A percentile compares a stretch with the other conserved stretches of the same genome.
These are phyloP conservation scores for Triticum urartu DNA, from an alignment of 176 grass and related monocot genomes.

Conservation along the genomic window DNA sequence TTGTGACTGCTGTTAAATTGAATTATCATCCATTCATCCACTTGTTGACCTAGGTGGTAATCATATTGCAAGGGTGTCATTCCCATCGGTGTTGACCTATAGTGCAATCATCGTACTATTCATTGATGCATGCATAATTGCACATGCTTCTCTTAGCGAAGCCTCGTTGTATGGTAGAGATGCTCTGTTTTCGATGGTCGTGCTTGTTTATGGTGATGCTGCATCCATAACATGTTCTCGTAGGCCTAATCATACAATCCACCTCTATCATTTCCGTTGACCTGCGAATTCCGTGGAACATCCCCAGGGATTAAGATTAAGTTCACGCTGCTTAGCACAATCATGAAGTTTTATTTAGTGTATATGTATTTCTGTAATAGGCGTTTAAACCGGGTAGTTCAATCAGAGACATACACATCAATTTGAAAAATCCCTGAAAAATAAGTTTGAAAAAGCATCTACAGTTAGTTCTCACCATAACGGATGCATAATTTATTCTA, in stretches of 20 bases:
- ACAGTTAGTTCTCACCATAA: too few relatives aligned
- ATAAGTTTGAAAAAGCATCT: background rate
- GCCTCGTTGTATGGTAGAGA: background rate
- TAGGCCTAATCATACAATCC: conserved; percentile 15
- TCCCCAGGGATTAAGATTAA: background rate
- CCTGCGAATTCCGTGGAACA: background rate
- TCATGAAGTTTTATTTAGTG: background rate
- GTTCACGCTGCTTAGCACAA: background rate
- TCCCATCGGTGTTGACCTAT: conserved; percentile 2
- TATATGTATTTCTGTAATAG: background rate
- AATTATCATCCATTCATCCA: background rate
- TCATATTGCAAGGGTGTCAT: conserved; percentile 5
- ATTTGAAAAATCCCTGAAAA: background rate
- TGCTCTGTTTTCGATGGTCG: background rate
- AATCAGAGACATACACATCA: background rate
- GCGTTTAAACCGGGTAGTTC: background rate
- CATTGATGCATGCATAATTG: conserved; percentile 5
- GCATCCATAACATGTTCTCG: conserved; percentile 15
- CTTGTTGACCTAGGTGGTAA: background rate
- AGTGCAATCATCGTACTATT: background rate
- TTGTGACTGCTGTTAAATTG: background rate
- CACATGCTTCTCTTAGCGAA: conserved; percentile 9
- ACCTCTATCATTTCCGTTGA: background rate
- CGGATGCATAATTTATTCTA: background rate
- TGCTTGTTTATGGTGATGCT: conserved; percentile 33